Evolutionary conservation across 345 rosid species (phyloP).

Genomic region (Gossypium thurberi): DNA sequence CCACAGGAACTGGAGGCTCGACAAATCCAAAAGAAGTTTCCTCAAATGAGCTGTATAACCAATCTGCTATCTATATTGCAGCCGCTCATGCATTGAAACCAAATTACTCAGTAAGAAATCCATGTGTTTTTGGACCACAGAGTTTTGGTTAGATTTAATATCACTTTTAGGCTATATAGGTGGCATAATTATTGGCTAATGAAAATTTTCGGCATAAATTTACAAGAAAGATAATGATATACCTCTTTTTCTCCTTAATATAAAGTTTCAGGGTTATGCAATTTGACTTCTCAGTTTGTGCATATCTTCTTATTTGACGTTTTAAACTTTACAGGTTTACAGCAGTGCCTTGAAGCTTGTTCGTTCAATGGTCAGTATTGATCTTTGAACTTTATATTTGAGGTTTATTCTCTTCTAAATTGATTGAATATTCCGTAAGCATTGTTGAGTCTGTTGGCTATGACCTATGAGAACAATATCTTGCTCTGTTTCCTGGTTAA

Average conservation of each 20-base stretch:
- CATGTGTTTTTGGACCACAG: not conserved
- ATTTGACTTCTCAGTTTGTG: constrained; percentile 4
- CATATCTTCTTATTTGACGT: not conserved
- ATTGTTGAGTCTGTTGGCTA: not conserved
- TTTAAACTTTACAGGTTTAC: constrained; percentile 43
- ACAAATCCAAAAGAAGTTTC: constrained; percentile 60
- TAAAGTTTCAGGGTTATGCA: not conserved
- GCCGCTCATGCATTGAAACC: constrained; percentile 98
- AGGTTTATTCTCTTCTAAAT: not conserved
- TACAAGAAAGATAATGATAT: not conserved
- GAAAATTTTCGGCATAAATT: not conserved
- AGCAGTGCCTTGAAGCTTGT: constrained; percentile 95
- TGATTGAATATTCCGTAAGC: not conserved
- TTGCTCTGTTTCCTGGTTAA: not conserved
- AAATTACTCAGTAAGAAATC: constrained; percentile 55
- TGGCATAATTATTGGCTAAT: not conserved
- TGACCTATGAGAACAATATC: not conserved
- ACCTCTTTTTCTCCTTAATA: not conserved
- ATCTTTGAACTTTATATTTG: constrained; percentile 16
- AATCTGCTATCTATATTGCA: constrained; percentile 94
- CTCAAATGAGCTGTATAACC: constrained; percentile 87
- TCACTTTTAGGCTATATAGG: not conserved
- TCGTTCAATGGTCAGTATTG: constrained; percentile 67
- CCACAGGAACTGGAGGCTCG: constrained; percentile 56
- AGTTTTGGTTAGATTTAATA: not conserved